Evolutionary conservation across 176 grass and related monocot genomes (phyloP), one percentile per base, ranked within the genome.

Genomic region (Triticum urartu): DNA sequence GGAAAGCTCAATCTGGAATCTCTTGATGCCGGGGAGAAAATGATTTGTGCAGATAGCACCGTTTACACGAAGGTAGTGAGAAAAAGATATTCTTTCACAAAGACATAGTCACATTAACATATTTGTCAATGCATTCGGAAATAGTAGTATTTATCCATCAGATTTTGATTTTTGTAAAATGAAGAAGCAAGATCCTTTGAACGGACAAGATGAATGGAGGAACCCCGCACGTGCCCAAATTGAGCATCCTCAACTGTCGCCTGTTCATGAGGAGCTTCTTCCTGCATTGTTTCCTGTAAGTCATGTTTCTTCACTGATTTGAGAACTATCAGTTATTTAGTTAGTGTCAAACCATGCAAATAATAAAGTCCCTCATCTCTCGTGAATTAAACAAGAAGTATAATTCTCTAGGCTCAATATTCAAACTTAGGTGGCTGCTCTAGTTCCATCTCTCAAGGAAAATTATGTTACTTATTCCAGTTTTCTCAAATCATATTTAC

Each of bases 41-140:
- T 86, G 63, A 98, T 95, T 77, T 95, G 75, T n/a, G 93, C 94
- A 73, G 97, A 95, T 71, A 91, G 86, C 35, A 77, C 78, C 63
- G 25, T 79, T 39, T 91, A 95, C 68, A 64, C 75, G 2, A 94
- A 93, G 93, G 97, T 95, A 69, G 15, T 14, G 10, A 56, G 33
- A 64, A 63, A 9, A 56, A 6, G 9, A 26, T 15, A 61, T 4
- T 47, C 65, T 66, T 50, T 24, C 42, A 64, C 20, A 50, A 82
- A 35, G 47, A 80, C 47, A 40, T 30, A 73, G 43, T 47, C 84
- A 75, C 86, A 21, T 82, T 42, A 35, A 59, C 45, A 72, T 78
- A 82, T 24, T 69, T 28, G 0, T 74, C 30, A 45, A 75, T 43
- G 9, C 34, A 17, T 52, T 77, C 9, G 45, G 63, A 65, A 61